Conservation (phyloP, 805 yeast species). For the Candida suzukii region DNA sequence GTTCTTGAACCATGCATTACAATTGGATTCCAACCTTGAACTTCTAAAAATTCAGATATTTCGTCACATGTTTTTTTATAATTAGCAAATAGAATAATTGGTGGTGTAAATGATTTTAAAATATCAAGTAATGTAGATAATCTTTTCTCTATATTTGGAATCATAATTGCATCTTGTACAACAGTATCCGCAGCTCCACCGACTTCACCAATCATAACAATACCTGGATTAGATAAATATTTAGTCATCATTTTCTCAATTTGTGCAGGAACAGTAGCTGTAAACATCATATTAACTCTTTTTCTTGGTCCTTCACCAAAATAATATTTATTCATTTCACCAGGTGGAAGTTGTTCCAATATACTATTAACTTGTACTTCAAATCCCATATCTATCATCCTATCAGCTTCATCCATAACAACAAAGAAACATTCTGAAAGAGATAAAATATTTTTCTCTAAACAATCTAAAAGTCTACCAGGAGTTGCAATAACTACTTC, state of each 20-base stretch:
- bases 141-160: slow-evolving; percentile 36
- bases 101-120: slow-evolving; percentile 35
- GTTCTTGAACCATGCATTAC: slow-evolving; percentile 82
- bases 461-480: slow-evolving; percentile 78
- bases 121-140: slow-evolving; percentile 34
- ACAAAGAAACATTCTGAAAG: slow-evolving; percentile 58
- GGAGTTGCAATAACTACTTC: slow-evolving; percentile 92
- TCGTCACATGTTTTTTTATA: slow-evolving; percentile 67
- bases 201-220: slow-evolving; percentile 59
- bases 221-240: slow-evolving; percentile 56
- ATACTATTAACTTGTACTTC: slow-evolving; percentile 70
- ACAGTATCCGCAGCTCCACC: slow-evolving; percentile 64
- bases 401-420: slow-evolving; percentile 89
- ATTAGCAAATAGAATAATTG: slow-evolving; percentile 78
- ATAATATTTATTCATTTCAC: slow-evolving; percentile 33
- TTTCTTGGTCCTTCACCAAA: slow-evolving; percentile 13
- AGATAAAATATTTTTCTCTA: slow-evolving; percentile 59
- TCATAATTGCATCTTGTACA: slow-evolving; percentile 57
- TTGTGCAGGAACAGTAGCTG: slow-evolving; percentile 83
- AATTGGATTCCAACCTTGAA: slow-evolving; percentile 42
- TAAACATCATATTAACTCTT: slow-evolving; percentile 79
- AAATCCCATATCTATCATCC: slow-evolving; percentile 94
- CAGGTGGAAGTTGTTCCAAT: slow-evolving; percentile 44
- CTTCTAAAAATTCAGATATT: slow-evolving; percentile 43
- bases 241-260: slow-evolving; percentile 61